Evolutionary conservation across 805 yeast species (phyloP), one percentile per base, ranked within the genome.

Genomic region (Candida piceae): DNA sequence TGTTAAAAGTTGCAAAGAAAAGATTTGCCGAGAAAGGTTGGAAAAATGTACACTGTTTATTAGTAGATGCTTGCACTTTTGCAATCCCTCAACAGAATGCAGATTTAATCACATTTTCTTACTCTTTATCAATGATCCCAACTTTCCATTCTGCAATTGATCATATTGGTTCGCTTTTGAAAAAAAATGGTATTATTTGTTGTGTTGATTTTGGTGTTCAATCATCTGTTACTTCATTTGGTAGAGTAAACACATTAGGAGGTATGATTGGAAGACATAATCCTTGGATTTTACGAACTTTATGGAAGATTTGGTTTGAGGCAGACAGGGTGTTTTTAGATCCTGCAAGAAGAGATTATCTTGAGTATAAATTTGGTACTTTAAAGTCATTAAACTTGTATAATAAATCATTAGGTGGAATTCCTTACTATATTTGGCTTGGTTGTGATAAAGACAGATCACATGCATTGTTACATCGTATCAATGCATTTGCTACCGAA

Each of bases 241-340:
- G 88, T 15, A 73, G 85, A 55, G 71, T 78, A 35, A 77, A 82
- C 53, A 80, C 89, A 7, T 62, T 84, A 24, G 94, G 95, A 35
- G 93, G 94, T 7, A 63, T 78, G 46, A 71, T 71, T 22, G 72
- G 76, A 50, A 70, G 94, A 52, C 83, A 83, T 55, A 78, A 75
- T 42, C 80, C 86, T 19, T 84, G 94, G 94, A 43, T 81, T 39
- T 69, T 74, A 34, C 70, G 94, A 55, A 82, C 85, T 21, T 85
- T 84, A 56, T 84, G 95, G 95, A 72, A 88, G 53, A 65, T 80
- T 30, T 85, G 95, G 95, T 84, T 85, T 58, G 95, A 84, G 60
- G 80, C 81, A 36, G 95, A 84, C 59, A 72, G 80, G 39, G 94
- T 84, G 3, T 80, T 76, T 50, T 69, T 84, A 47, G 94, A 84